phyloP scores from a whole-genome alignment of 805 yeast species.

The Lachancea sp. region DNA sequence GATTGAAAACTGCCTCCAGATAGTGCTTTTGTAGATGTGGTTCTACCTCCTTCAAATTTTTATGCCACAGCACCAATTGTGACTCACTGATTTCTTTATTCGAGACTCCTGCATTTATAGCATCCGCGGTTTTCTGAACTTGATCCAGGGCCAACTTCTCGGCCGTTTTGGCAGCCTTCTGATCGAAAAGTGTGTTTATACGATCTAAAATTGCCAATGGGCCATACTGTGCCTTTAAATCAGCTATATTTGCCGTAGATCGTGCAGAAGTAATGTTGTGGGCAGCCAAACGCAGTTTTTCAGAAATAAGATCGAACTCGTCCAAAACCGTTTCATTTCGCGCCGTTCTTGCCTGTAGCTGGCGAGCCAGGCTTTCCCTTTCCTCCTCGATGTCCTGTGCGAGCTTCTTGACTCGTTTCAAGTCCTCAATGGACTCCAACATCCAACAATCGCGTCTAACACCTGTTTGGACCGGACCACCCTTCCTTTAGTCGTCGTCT shows the following conservation, averaged over 20 bases:
- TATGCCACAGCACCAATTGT: constrained; percentile 1
- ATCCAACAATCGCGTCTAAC: constrained; percentile 4
- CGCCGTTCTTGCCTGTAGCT: constrained; percentile 13
- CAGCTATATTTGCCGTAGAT: constrained; percentile 12
- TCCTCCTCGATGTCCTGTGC: constrained; percentile 24
- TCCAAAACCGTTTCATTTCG: constrained; percentile 17
- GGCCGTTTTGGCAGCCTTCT: constrained; percentile 9
- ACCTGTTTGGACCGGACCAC: no score
- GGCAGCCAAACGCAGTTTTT: constrained; percentile 8
- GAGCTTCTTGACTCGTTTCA: constrained; percentile 21
- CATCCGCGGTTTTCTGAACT: constrained; percentile 11
- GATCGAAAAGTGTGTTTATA: constrained; percentile 4
- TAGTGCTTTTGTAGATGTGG: background rate
- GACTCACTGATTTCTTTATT: background rate
- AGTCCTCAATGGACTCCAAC: constrained; percentile 23
- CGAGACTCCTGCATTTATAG: constrained; percentile 8
- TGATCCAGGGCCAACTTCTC: constrained; percentile 16
- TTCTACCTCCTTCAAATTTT: background rate
- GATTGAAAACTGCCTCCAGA: background rate
- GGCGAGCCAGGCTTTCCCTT: constrained; percentile 19
- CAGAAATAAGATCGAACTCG: constrained; percentile 13
- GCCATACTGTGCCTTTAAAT: constrained; percentile 23
- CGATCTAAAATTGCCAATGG: constrained; percentile 9
- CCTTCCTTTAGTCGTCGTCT: no score
- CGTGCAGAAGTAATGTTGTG: constrained; percentile 11